Percentiles rank a stretch among this genome's conserved stretches.
Conservation (phyloP, 345 rosid species). For the Salix suchowensis region DNA sequence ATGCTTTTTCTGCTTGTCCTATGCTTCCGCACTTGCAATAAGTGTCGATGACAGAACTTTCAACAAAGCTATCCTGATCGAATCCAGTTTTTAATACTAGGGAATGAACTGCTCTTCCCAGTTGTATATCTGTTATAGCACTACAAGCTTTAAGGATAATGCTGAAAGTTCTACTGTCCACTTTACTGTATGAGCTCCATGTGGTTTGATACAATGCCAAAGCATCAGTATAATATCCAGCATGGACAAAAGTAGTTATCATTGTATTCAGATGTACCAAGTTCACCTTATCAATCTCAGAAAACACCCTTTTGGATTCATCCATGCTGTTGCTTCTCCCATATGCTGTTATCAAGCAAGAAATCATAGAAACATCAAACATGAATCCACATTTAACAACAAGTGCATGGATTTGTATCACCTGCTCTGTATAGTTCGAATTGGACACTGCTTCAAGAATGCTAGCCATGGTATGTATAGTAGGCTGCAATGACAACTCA, state of each 20-base stretch:
- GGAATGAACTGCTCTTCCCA: slow-evolving; percentile 13
- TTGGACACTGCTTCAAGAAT: slow-evolving; percentile 30
- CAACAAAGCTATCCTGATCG: slow-evolving; percentile 6
- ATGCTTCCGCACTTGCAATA: slow-evolving; percentile 9
- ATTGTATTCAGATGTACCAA: slow-evolving; percentile 26
- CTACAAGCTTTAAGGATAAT: slow-evolving; percentile 8
- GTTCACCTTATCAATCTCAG: slow-evolving; percentile 19
- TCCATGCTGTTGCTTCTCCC: slow-evolving; percentile 25
- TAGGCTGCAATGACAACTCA: slow-evolving; percentile 10
- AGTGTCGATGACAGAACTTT: slow-evolving; percentile 9
- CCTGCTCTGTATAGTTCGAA: slow-evolving; percentile 22
- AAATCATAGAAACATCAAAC: slow-evolving; percentile 27
- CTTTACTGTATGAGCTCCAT: slow-evolving; percentile 15
- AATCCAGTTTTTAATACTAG: slow-evolving; percentile 10
- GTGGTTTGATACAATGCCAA: slow-evolving; percentile 25
- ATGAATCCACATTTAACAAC: slow-evolving; percentile 32
- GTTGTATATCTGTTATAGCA: slow-evolving; percentile 10
- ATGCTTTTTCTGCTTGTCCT: slow-evolving; percentile 8
- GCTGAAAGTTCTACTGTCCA: slow-evolving; percentile 24
- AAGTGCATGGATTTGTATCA: slow-evolving; percentile 30
- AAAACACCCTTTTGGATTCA: slow-evolving; percentile 26
- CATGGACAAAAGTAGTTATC: slow-evolving; percentile 20
- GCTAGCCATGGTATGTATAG: slow-evolving; percentile 29
- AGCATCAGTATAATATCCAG: slow-evolving; percentile 27
- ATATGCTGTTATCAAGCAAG: slow-evolving; percentile 34